These are phyloP conservation scores for peach (Prunus persica) DNA, from an alignment of 306 rosid species.

Conservation along the genomic window DNA sequence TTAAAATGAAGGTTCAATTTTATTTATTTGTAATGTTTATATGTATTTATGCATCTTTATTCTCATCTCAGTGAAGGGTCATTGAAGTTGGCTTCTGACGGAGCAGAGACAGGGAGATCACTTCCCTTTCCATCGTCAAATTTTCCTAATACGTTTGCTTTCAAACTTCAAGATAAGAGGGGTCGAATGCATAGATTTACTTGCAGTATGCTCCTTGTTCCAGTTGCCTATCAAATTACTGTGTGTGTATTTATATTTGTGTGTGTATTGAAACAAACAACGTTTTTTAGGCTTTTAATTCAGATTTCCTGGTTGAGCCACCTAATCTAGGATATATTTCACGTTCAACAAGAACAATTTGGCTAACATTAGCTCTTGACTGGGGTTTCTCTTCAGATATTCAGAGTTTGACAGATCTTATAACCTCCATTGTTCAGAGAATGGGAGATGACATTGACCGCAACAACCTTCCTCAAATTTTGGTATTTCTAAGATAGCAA, in stretches of 20 bases:
- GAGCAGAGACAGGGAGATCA: conserved; percentile 59
- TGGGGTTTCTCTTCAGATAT: conserved; percentile 50
- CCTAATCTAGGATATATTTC: neutral
- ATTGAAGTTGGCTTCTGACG: conserved; percentile 70
- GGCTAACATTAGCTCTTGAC: conserved; percentile 12
- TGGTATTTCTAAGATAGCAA: conserved; percentile 45
- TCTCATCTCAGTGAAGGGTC: conserved; percentile 66
- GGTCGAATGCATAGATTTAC: conserved; percentile 84
- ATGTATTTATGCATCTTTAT: conserved; percentile 23
- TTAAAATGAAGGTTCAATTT: conserved; percentile 12
- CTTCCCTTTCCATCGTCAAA: conserved; percentile 31
- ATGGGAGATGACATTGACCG: conserved; percentile 73
- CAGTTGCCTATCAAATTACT: neutral
- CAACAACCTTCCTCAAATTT: conserved; percentile 65
- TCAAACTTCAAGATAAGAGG: conserved; percentile 73
- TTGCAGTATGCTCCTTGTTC: conserved; percentile 56
- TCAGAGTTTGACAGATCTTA: conserved; percentile 71
- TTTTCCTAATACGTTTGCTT: conserved; percentile 50
- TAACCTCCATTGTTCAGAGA: conserved; percentile 76
- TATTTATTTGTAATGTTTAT: neutral
- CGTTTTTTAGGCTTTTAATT: neutral
- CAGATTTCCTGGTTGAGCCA: neutral
- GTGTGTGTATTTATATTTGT: neutral
- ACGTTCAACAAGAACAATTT: neutral
- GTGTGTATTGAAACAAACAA: neutral